Percentiles rank a stretch among this genome's conserved stretches.
phyloP scores from a whole-genome alignment of 176 grass and related monocot genomes.

The Elaeis guineensis region DNA sequence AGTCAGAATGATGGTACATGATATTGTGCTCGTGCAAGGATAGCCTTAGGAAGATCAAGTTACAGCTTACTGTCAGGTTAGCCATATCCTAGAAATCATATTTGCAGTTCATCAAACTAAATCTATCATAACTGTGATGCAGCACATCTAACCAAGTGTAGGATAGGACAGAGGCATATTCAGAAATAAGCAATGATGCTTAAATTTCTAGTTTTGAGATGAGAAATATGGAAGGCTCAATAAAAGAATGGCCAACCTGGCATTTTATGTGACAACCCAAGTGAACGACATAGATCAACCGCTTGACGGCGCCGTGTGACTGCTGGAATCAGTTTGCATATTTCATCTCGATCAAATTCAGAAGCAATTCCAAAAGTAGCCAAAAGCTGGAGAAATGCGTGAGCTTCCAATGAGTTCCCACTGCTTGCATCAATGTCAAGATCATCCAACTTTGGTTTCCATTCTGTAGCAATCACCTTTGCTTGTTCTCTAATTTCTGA shows the following conservation, averaged over 20 bases:
- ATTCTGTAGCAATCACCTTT: slow-evolving; percentile 56
- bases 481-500: slow-evolving; percentile 46
- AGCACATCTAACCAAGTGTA: too few relatives aligned
- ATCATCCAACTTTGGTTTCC: slow-evolving; percentile 68
- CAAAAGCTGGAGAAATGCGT: slow-evolving; percentile 94
- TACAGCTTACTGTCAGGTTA: too few relatives aligned
- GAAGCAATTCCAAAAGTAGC: slow-evolving; percentile 69
- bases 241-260: slow-evolving; percentile 41
- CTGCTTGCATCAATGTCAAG: slow-evolving; percentile 82
- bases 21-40: too few relatives aligned
- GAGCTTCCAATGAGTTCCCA: slow-evolving; percentile 89
- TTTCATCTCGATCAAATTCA: slow-evolving; percentile 58
- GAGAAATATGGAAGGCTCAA: slow-evolving; percentile 9
- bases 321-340: slow-evolving; percentile 82
- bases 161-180: too few relatives aligned
- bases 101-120: too few relatives aligned
- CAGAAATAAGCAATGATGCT: too few relatives aligned
- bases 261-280: slow-evolving; percentile 89
- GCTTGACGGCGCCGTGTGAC: slow-evolving; percentile 82
- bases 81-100: too few relatives aligned
- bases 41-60: too few relatives aligned
- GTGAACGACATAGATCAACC: slow-evolving; percentile 68
- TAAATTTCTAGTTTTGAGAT: too few relatives aligned
- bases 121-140: too few relatives aligned
- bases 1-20: too few relatives aligned